Evolutionary conservation across 306 rosid genomes (phyloP), one percentile per base, ranked within the genome.

Genomic region (Trifolium pratense): DNA sequence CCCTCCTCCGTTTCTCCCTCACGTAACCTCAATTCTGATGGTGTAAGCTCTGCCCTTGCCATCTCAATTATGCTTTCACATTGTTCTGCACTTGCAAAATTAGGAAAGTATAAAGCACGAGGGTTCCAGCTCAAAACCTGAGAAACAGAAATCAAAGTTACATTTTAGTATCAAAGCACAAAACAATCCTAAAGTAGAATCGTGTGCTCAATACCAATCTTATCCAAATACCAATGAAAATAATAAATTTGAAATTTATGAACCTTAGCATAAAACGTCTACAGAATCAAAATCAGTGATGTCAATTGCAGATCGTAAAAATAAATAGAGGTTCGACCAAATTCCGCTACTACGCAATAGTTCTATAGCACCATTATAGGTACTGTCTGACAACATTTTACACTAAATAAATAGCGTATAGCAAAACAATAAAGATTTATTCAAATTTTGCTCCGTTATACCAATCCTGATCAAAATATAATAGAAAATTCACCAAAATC

Each of bases 41-140:
- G 97, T 60, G 58, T 80, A 32, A 94, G 93, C 57, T 72, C 53
- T 66, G 73, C 79, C 80, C 45, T 83, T 23, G 97, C 96, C 67
- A 71, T 37, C 43, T 79, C 76, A 59, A 91, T 77, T 65, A 94
- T 74, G 74, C 69, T 81, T 67, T 82, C 84, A 66, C 99, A 94
- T 82, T 89, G 95, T 71, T 90, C 90, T 9, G 86, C 79, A 66
- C 84, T 89, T 62, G 96, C 95, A 79, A 94, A 94, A 82, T 90
- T 87, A 10, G 99, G 97, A 83, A 94, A 94, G 82, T 87, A 88
- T 2, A 87, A 66, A 13, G 95, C 90, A 20, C 93, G 92, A 9
- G 97, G 99, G 42, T 48, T 76, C 97, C 99, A 94, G 75, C 97
- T 94, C 84, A 94, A 87, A 71, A 91, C 79, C 99, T 91, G 71